Evolutionary conservation across 2,329 filamentous ascomycete species (phyloP), one percentile per base, ranked within the genome.

Genomic region (Trichoderma pleuroti): DNA sequence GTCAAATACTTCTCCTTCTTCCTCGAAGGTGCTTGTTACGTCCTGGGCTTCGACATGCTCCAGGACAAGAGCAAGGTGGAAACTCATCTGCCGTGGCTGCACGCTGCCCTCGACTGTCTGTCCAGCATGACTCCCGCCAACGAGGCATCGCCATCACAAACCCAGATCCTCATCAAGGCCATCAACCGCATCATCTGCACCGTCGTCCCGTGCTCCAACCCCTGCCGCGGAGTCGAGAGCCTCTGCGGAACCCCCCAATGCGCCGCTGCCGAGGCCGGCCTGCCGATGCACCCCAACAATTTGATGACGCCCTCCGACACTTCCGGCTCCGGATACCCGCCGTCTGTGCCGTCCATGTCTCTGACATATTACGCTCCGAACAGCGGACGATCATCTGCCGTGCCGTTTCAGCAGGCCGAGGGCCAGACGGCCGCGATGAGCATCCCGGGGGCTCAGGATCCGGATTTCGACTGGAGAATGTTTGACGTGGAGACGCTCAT

Each of bases 401-500:
- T 49, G 56, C 54, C 54, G 34, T 46, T 67, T 42, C 52, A 26
- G 26, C 42, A 39, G 10, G 24, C 65, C 5, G 65, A 60, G 36
- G 54, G 34, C 28, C 65, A 52, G 21, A 30, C 39, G 1, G 39
- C n/a, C n/a, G 24, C 36, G 5, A 68, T 68, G 65, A 68, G 56
- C 21, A 60, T 68, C 28, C 65, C 65, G 8, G 65, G 65, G 11
- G 36, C 65, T 34, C 56, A 68, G 4, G 65, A 68, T 12, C 65
- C 65, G 8, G 36, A 68, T 12, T 68, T 68, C 14, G 65, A 68
- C n/a, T 68, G 65, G 65, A 60, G 65, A 4, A 68, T 68, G 65
- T 42, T 68, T 57, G 65, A 68, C n/a, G 65, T 68, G 28, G 65
- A 68, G 56, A 68, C 65, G n/a, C 56, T 68, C 56, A 68, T 68